Evolutionary conservation across 2,329 filamentous ascomycete species (phyloP), one percentile per base, ranked within the genome.

Genomic region (Graphilbum fragrans): DNA sequence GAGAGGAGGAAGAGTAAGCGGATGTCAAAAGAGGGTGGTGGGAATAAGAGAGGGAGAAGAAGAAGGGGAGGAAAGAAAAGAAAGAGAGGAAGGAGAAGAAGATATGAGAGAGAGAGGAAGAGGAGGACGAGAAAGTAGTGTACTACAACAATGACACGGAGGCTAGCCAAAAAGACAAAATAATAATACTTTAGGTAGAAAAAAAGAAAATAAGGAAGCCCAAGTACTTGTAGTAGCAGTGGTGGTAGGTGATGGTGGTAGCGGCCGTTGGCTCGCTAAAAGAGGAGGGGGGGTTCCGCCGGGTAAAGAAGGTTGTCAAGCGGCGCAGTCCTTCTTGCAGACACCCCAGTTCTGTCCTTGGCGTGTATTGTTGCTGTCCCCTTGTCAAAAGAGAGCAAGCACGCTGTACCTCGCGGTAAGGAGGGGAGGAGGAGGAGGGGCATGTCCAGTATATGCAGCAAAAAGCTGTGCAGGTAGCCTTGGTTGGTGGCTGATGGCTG

Each of bases 291-390:
- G 29, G 40, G 41, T 36, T 41, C 42, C 41, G 42, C 44, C 45
- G 42, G 47, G 42, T 48, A 45, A 45, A 42, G 39, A 41, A 41
- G 36, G 41, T 31, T 25, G 38, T 41, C 20, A 35, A 38, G 42
- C 45, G 45, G 37, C 38, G 41, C 37, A 44, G 39, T 10, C 12
- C 29, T n/a, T 31, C 29, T 31, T 9, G 29, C 29, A 29, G 12
- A 10, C 12, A 27, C 22, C n/a, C 22, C n/a, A n/a, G 17, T 14
- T 19, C 32, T 29, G 17, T 27, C 12, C 31, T 36, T 31, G 35
- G 36, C 18, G 41, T 35, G 16, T 38, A 35, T 36, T 31, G 31
- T 39, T 35, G 22, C 36, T 31, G 21, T 42, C 35, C 18, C 36
- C 41, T 38, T 38, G 36, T n/a, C n/a, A n/a, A n/a, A n/a, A n/a